These are phyloP conservation scores for Polytrichum formosum DNA, from an alignment of 225 moss, liverwort and hornwort genomes.

Conservation along the genomic window DNA sequence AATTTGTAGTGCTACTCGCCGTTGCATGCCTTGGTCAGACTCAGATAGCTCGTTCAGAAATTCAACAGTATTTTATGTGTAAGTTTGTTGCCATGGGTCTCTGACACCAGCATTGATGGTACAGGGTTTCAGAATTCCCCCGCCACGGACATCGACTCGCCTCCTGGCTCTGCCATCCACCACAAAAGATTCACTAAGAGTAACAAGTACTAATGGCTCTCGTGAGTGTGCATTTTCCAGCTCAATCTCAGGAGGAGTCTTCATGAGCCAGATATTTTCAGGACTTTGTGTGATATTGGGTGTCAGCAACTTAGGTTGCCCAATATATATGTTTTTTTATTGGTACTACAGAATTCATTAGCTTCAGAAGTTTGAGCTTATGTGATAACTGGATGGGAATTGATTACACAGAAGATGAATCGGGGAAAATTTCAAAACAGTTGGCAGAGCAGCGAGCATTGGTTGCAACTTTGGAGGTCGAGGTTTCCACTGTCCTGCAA, in stretches of 20 bases:
- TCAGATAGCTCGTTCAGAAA: too few species aligned
- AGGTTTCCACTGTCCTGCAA: slow-evolving; percentile 38
- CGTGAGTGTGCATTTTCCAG: slow-evolving; percentile 18
- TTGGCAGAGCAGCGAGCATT: slow-evolving; percentile 46
- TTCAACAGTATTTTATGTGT: too few species aligned
- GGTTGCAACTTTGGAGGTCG: slow-evolving; percentile 47
- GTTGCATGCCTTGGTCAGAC: too few species aligned
- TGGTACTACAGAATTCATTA: too few species aligned
- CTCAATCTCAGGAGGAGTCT: neutral
- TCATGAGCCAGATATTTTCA: neutral
- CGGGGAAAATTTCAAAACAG: slow-evolving; percentile 30
- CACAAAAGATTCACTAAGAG: slow-evolving; percentile 10
- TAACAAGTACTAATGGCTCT: slow-evolving; percentile 6
- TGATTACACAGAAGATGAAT: slow-evolving; percentile 20
- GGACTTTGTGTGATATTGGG: too few species aligned
- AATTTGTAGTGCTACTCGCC: too few species aligned
- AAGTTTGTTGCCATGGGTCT: neutral
- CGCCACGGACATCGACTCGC: neutral
- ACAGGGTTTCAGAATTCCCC: slow-evolving; percentile 20
- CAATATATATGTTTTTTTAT: too few species aligned
- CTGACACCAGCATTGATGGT: neutral
- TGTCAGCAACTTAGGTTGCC: too few species aligned
- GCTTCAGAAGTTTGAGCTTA: too few species aligned
- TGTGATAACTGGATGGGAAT: too few species aligned
- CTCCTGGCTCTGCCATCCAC: slow-evolving; percentile 27